A percentile compares a stretch with the other conserved stretches of the same genome.
phyloP scores from a whole-genome alignment of 2,329 filamentous ascomycete species.

The Hymenoscyphus occultus region DNA sequence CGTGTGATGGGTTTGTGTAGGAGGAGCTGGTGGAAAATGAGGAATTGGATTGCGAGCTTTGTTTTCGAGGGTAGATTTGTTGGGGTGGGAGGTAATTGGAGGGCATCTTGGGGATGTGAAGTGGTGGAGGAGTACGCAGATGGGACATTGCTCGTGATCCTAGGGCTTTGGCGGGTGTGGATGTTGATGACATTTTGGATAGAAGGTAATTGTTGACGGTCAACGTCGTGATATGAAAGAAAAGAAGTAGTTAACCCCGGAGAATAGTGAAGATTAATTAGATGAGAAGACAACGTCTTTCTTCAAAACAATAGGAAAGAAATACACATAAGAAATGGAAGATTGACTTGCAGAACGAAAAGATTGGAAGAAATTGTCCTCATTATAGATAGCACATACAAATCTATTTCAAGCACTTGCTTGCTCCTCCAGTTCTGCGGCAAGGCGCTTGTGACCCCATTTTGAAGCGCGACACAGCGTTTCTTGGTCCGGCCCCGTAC shows the following conservation, averaged over 20 bases:
- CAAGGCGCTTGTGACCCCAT: not conserved
- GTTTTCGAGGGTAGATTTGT: conserved; percentile 2
- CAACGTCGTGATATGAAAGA: conserved; percentile 1
- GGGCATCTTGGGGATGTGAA: conserved; percentile 5
- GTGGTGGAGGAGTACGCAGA: conserved; percentile 8
- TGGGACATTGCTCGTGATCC: conserved; percentile 11
- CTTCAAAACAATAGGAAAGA: not conserved
- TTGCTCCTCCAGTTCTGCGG: not conserved
- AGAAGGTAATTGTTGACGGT: not conserved
- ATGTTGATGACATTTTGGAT: conserved; percentile 5
- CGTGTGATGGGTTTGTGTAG: not conserved
- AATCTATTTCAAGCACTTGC: conserved; percentile 2
- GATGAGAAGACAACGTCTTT: not conserved
- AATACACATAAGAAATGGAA: not conserved
- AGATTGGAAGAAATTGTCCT: not conserved
- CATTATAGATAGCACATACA: not conserved
- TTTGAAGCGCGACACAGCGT: not conserved
- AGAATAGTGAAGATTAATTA: not conserved
- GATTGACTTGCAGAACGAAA: not conserved
- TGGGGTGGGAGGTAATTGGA: conserved; percentile 6
- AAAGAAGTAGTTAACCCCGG: not conserved
- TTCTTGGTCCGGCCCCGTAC: too few species aligned
- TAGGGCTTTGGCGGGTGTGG: conserved; percentile 10
- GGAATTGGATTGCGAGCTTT: not conserved
- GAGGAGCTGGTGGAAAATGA: conserved; percentile 11